Conservation (phyloP, 768 basidiomycete species). For the Serendipita sp. region DNA sequence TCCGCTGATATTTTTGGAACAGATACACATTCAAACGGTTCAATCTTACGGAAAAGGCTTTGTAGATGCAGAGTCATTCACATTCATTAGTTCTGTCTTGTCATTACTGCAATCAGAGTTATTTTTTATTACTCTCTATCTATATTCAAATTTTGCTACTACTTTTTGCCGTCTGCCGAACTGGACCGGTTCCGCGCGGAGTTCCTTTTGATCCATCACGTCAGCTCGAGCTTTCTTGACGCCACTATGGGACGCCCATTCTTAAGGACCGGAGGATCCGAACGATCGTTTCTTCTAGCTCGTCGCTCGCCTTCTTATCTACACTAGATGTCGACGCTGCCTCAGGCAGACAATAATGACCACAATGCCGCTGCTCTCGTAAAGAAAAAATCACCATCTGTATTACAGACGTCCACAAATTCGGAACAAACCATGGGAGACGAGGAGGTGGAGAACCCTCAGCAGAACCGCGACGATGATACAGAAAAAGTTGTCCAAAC, state of each 20-base stretch:
- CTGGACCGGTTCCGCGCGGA: background rate
- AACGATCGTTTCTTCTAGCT: too few species aligned
- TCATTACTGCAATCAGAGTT: background rate
- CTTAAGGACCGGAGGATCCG: too few species aligned
- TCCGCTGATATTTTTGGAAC: slow-evolving; percentile 1
- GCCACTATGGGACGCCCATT: too few species aligned
- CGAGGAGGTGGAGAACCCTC: too few species aligned
- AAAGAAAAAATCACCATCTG: background rate
- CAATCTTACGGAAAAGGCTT: slow-evolving; percentile 13
- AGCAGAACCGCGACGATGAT: too few species aligned
- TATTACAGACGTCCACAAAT: too few species aligned
- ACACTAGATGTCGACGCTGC: background rate
- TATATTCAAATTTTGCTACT: too few species aligned
- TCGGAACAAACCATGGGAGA: too few species aligned
- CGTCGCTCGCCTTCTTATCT: too few species aligned
- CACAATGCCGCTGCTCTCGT: background rate
- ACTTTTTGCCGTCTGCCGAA: background rate
- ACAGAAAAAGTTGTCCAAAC: background rate
- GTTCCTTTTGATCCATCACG: too few species aligned
- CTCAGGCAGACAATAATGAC: background rate
- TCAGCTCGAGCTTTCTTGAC: too few species aligned
- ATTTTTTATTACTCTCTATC: background rate
- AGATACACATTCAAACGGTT: slow-evolving; percentile 75
- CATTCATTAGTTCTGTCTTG: too few species aligned
- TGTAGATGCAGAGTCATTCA: background rate